Conservation (phyloP, 306 rosid genomes). For the Gastrolobium villosum region DNA sequence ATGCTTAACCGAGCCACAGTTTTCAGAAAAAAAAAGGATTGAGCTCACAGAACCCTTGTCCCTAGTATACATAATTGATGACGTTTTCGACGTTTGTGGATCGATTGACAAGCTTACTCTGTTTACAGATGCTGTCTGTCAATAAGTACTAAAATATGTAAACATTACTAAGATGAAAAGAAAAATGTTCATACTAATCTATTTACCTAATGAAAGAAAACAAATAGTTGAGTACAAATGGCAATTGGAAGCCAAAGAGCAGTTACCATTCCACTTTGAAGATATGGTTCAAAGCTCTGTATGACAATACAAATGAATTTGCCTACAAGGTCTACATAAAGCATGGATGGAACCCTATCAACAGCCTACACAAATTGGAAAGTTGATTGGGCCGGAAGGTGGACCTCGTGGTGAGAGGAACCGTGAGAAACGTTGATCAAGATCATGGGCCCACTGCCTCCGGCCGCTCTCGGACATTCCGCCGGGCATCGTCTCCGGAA, state of each 20-base stretch:
- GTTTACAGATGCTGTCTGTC: slow-evolving; percentile 55
- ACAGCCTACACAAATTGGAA: background rate
- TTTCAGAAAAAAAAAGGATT: slow-evolving; percentile 55
- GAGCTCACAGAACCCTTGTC: slow-evolving; percentile 57
- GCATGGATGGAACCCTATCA: background rate
- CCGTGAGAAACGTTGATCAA: slow-evolving; percentile 53
- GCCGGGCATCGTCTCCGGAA: slow-evolving; percentile 27
- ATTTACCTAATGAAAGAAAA: background rate
- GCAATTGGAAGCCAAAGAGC: slow-evolving; percentile 23
- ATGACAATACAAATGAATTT: background rate
- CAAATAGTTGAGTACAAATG: slow-evolving; percentile 10
- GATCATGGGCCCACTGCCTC: slow-evolving; percentile 47
- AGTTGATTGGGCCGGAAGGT: slow-evolving; percentile 58
- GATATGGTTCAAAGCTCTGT: slow-evolving; percentile 7
- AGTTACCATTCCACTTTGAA: slow-evolving; percentile 17
- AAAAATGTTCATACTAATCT: background rate
- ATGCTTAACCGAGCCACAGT: slow-evolving; percentile 46
- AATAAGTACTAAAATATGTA: slow-evolving; percentile 35
- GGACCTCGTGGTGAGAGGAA: slow-evolving; percentile 52
- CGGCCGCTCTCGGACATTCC: slow-evolving; percentile 2
- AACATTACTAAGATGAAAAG: background rate
- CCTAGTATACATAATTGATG: slow-evolving; percentile 58
- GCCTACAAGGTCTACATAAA: background rate
- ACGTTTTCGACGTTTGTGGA: slow-evolving; percentile 53
- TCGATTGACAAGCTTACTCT: slow-evolving; percentile 48